Percentiles rank a stretch among this genome's conserved stretches.
These are phyloP conservation scores for Vitis labrusca DNA, from an alignment of 164 flowering plant genomes.

Conservation along the genomic window DNA sequence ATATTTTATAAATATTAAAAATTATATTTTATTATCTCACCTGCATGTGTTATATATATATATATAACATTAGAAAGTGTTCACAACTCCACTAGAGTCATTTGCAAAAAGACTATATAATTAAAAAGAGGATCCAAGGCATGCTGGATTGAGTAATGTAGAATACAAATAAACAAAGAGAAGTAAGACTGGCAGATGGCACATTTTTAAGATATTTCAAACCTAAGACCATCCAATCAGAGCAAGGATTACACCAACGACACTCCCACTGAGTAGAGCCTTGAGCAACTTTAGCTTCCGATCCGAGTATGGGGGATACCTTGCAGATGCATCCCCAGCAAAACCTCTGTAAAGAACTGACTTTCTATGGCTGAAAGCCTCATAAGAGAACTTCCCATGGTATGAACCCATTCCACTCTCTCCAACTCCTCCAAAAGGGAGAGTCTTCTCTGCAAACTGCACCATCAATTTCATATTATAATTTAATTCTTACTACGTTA, in stretches of 20 bases:
- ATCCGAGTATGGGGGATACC: constrained; percentile 80
- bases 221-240: constrained; percentile 35
- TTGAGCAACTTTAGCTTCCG: constrained; percentile 53
- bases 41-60: too few relatives aligned
- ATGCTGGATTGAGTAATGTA: not conserved
- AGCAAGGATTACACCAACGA: constrained; percentile 47
- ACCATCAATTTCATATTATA: constrained; percentile 11
- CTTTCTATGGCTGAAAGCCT: constrained; percentile 87
- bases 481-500: not conserved
- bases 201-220: not conserved
- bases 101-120: not conserved
- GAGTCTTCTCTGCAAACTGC: constrained; percentile 57
- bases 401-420: constrained; percentile 90
- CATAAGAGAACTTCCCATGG: constrained; percentile 87
- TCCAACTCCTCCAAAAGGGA: constrained; percentile 96
- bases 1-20: too few relatives aligned
- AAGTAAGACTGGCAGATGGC: not conserved
- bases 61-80: too few relatives aligned
- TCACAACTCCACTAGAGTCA: not conserved
- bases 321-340: constrained; percentile 57
- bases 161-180: not conserved
- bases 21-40: too few relatives aligned
- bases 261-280: constrained; percentile 54
- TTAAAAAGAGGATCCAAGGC: not conserved
- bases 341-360: constrained; percentile 71